Evolutionary conservation across 1,284 basidiomycete species (phyloP).

Genomic region (Cryptococcus deneoformans): DNA sequence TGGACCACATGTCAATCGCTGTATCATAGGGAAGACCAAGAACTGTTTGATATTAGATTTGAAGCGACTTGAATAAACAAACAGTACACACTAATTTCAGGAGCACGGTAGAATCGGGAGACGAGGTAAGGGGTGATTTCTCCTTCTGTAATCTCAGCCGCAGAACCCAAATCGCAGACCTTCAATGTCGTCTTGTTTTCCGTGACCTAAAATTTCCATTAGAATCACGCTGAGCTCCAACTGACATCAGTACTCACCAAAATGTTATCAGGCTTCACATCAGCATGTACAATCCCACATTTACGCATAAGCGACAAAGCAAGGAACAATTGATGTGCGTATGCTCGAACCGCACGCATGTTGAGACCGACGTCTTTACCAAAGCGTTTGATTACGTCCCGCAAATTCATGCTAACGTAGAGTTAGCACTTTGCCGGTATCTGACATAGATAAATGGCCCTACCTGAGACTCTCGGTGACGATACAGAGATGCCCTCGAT

Average conservation of each 20-base stretch:
- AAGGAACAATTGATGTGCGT: conserved; percentile 93
- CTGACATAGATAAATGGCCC: conserved; percentile 21
- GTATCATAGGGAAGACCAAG: conserved; percentile 93
- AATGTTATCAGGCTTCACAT: conserved; percentile 97
- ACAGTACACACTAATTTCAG: conserved; percentile 83
- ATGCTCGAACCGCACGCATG: conserved; percentile 93
- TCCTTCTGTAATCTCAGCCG: conserved; percentile 80
- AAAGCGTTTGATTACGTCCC: conserved; percentile 98
- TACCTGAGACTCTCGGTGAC: conserved; percentile 94
- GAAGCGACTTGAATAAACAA: neutral
- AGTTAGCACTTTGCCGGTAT: conserved; percentile 9
- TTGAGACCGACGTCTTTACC: conserved; percentile 98
- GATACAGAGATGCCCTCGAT: conserved; percentile 92
- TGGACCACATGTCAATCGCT: conserved; percentile 93
- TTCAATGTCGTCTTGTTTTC: conserved; percentile 93
- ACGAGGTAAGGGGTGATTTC: conserved; percentile 99
- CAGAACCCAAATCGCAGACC: conserved; percentile 94
- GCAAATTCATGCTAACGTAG: conserved; percentile 81
- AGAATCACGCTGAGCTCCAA: neutral
- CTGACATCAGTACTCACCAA: conserved; percentile 57
- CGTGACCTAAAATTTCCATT: conserved; percentile 65
- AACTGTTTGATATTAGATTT: conserved; percentile 56
- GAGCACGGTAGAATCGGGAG: conserved; percentile 95
- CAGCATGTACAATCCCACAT: conserved; percentile 92
- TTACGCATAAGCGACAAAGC: conserved; percentile 82